Percentiles rank a stretch among this genome's conserved stretches.
Evolutionary conservation across 2,329 filamentous ascomycete species (phyloP).

Genomic region (Colletotrichum cuscutae): DNA sequence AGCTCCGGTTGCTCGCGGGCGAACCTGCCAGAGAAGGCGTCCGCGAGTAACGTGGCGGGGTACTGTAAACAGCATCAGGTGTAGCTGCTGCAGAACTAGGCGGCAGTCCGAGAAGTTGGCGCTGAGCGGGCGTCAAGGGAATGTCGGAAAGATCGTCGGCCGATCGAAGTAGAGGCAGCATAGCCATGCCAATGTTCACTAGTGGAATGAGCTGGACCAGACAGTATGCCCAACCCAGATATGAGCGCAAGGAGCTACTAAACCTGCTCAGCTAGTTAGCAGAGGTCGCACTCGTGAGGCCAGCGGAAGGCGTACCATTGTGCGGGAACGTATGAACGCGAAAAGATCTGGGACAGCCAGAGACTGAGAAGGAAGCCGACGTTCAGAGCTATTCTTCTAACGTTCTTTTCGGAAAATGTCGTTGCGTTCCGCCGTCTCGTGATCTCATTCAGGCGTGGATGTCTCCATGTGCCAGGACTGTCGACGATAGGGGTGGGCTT

Average conservation of each 20-base stretch:
- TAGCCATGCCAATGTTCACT: slow-evolving; percentile 77
- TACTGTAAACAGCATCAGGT: slow-evolving; percentile 76
- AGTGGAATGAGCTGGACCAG: slow-evolving; percentile 67
- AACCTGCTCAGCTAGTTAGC: slow-evolving; percentile 20
- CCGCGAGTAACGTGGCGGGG: slow-evolving; percentile 86
- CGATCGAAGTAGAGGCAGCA: slow-evolving; percentile 77
- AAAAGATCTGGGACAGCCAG: slow-evolving; percentile 48
- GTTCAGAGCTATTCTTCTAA: slow-evolving; percentile 78
- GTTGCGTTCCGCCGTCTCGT: slow-evolving; percentile 80
- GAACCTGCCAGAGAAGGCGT: slow-evolving; percentile 75
- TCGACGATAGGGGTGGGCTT: slow-evolving; percentile 50
- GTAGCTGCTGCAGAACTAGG: slow-evolving; percentile 72
- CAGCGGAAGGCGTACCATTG: slow-evolving; percentile 48
- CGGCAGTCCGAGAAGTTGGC: slow-evolving; percentile 83
- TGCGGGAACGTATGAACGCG: slow-evolving; percentile 48
- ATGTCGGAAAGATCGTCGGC: slow-evolving; percentile 88
- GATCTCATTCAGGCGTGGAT: slow-evolving; percentile 90
- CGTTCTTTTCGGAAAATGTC: slow-evolving; percentile 82
- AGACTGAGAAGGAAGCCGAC: slow-evolving; percentile 56
- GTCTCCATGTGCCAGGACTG: slow-evolving; percentile 86
- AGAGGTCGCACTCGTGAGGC: background rate
- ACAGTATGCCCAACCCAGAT: slow-evolving; percentile 57
- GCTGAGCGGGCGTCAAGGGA: slow-evolving; percentile 88
- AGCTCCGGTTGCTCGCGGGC: slow-evolving; percentile 67
- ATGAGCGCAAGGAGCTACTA: slow-evolving; percentile 37